Percentiles rank a stretch among this genome's conserved stretches.
Conservation (phyloP, 352 stramenopile species). For the Phytopythium delawarense region DNA sequence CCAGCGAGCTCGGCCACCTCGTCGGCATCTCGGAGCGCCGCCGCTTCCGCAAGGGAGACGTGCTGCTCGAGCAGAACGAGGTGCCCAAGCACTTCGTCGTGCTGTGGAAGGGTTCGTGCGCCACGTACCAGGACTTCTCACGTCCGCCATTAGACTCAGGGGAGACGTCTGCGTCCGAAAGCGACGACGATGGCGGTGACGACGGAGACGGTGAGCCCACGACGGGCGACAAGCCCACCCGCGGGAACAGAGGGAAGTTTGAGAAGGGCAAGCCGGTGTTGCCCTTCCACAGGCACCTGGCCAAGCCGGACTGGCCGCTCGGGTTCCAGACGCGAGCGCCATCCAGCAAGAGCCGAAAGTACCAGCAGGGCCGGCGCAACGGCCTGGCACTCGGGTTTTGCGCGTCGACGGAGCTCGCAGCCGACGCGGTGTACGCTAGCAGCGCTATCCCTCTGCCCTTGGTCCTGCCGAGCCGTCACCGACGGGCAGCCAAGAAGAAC, state of each 20-base stretch:
- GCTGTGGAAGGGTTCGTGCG: slow-evolving; percentile 61
- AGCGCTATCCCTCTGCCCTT: slow-evolving; percentile 4
- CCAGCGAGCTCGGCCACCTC: slow-evolving; percentile 60
- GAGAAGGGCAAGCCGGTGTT: slow-evolving; percentile 8
- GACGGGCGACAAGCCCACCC: slow-evolving; percentile 8
- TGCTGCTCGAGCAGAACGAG: slow-evolving; percentile 61
- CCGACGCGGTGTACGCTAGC: slow-evolving; percentile 1
- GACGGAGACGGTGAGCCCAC: slow-evolving; percentile 9
- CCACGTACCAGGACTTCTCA: slow-evolving; percentile 63
- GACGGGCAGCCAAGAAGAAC: slow-evolving; percentile 19
- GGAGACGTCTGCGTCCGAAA: not conserved
- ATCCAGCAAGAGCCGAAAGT: slow-evolving; percentile 39
- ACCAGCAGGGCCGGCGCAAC: slow-evolving; percentile 39
- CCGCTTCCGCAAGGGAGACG: slow-evolving; percentile 60
- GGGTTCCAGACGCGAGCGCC: slow-evolving; percentile 38
- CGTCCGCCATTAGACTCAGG: slow-evolving; percentile 30
- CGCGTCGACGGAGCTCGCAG: not conserved
- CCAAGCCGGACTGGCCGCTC: slow-evolving; percentile 58
- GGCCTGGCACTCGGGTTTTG: slow-evolving; percentile 21
- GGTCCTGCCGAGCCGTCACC: not conserved
- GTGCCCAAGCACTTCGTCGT: slow-evolving; percentile 45
- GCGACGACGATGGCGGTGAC: slow-evolving; percentile 15
- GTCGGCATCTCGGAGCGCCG: slow-evolving; percentile 72
- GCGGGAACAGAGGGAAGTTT: slow-evolving; percentile 1
- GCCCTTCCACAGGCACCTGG: slow-evolving; percentile 56